Evolutionary conservation across 352 stramenopile species (phyloP), one percentile per base, ranked within the genome.

Genomic region (Pythium monospermum): DNA sequence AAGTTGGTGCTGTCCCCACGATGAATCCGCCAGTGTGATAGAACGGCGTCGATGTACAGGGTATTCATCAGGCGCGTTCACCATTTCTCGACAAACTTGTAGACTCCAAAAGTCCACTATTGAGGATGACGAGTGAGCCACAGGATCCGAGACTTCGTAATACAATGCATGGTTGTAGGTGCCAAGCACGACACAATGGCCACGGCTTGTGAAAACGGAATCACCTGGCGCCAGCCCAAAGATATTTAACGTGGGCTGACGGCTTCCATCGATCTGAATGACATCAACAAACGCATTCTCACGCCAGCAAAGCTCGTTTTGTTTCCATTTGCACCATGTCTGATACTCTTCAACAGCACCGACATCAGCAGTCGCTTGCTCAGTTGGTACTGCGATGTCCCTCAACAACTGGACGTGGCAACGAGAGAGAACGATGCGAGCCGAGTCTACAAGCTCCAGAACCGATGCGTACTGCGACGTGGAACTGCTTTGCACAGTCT

Each of bases 121-220:
- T 19, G 40, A 26, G 3, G 10, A 1, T 19, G 6, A 1, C 19
- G 8, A 22, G 8, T 26, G 25, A 22, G 46, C 31, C 4, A 54
- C 31, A 15, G 41, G 26, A 22, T 63, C 48, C 2, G 25, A 37
- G 2, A 63, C 37, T 60, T 89, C 78, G 33, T 84, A 89, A 76
- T 76, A 91, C 28, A 91, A 59, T 26, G 82, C 68, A 52, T 91
- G 72, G 6, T 83, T 67, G 41, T 66, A 68, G 11, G 75, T 69
- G 0, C 81, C 81, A 10, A 91, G 47, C 3, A 87, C 66, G n/a
- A 67, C 61, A 15, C 68, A 86, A 42, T 82, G 69, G 10, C 79
- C 77, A 36, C 73, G 77, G 7, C 64, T 57, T 2, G 68, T 88
- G 48, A 88, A 87, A 6, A 91, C 61, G 1, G 63, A 59, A 37